Conservation (phyloP, 176 grass and related monocot genomes). For the Neostapfia colusana region DNA sequence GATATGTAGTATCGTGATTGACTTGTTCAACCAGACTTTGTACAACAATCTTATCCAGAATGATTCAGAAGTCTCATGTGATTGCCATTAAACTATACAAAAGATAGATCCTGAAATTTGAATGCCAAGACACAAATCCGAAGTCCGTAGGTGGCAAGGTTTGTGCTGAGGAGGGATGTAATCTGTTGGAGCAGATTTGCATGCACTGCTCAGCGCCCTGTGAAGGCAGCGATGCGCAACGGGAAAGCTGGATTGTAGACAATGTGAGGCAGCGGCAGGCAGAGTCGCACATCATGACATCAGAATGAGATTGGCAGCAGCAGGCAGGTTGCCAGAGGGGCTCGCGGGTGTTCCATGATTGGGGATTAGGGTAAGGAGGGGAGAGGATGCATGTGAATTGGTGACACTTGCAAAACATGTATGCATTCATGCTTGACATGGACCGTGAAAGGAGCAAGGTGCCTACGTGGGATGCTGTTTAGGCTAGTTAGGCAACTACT, state of each 20-base stretch:
- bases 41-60: conserved; percentile 7
- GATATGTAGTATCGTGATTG: background rate
- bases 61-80: background rate
- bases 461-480: background rate
- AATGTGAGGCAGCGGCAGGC: background rate
- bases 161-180: background rate
- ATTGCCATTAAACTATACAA: conserved; percentile 13
- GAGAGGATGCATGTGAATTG: background rate
- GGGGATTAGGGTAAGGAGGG: background rate
- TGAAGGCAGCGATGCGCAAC: background rate
- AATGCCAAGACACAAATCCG: background rate
- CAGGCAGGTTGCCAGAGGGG: background rate
- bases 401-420: background rate
- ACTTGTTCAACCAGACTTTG: conserved; percentile 2
- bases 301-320: background rate
- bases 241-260: background rate
- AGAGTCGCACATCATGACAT: background rate
- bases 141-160: background rate
- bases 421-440: background rate
- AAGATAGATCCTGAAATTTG: conserved; percentile 7
- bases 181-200: background rate
- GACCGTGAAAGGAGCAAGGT: background rate
- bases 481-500: background rate
- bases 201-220: conserved; percentile 3
- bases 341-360: background rate